phyloP scores from a whole-genome alignment of 164 flowering plant species.

The Santalum album region DNA sequence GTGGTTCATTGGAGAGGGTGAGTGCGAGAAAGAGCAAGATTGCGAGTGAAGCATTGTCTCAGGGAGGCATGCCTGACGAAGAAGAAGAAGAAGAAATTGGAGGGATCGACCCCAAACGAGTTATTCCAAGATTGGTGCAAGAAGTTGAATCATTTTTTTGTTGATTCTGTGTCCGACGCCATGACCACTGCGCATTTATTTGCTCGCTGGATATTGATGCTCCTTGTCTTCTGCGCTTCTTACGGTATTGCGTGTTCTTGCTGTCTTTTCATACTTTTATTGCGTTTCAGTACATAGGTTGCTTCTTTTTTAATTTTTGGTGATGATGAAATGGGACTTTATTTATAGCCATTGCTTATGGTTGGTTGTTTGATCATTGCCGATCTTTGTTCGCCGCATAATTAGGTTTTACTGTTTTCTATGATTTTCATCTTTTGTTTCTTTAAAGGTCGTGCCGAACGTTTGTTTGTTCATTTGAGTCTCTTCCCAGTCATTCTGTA shows the following conservation, averaged over 20 bases:
- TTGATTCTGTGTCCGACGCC: neutral
- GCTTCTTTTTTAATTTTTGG: too few species aligned
- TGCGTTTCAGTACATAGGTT: neutral
- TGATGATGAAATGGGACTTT: too few species aligned
- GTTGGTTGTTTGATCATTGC: too few species aligned
- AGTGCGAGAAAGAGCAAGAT: neutral
- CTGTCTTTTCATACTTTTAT: neutral
- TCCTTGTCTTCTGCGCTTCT: neutral
- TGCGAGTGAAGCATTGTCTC: neutral
- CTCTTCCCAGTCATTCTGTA: too few species aligned
- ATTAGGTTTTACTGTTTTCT: too few species aligned
- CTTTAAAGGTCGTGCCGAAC: too few species aligned
- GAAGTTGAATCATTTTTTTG: neutral
- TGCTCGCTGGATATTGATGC: neutral
- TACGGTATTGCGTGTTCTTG: neutral
- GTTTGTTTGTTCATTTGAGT: too few species aligned
- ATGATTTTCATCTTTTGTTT: too few species aligned
- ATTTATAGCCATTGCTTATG: too few species aligned
- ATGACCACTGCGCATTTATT: neutral
- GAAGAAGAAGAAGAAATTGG: neutral
- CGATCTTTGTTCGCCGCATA: too few species aligned
- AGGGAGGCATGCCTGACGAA: slow-evolving; percentile 1
- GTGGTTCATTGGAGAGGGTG: neutral
- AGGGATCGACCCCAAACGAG: neutral
- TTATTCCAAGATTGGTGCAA: neutral